These are phyloP conservation scores for Anisogramma anomala DNA, from an alignment of 2,329 filamentous ascomycete species.

Conservation along the genomic window DNA sequence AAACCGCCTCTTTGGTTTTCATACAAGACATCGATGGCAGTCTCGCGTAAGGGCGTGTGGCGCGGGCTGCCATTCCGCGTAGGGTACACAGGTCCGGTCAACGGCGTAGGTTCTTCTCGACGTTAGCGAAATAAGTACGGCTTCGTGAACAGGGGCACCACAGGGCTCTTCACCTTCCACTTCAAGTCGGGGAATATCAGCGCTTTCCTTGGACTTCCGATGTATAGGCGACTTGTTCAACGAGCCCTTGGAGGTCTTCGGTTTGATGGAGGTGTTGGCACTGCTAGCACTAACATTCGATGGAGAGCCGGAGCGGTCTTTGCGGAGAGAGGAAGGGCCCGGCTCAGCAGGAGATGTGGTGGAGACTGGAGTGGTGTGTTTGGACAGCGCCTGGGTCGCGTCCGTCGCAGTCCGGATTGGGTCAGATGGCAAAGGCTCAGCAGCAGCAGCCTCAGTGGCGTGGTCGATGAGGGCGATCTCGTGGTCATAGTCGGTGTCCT, in stretches of 20 bases:
- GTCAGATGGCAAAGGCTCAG: constrained; percentile 5
- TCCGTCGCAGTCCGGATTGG: background rate
- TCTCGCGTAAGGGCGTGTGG: constrained; percentile 26
- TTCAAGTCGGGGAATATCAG: constrained; percentile 4
- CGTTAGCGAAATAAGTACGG: background rate
- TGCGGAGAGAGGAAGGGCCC: background rate
- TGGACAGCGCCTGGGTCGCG: background rate
- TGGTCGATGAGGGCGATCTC: constrained; percentile 58
- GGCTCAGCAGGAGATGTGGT: background rate
- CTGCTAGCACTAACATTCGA: constrained; percentile 1
- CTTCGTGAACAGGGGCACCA: background rate
- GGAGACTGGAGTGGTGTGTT: background rate
- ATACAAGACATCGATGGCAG: constrained; percentile 75
- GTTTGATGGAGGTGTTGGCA: background rate
- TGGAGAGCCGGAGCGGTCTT: background rate
- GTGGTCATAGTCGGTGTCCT: constrained; percentile 56
- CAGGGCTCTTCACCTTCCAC: constrained; percentile 3
- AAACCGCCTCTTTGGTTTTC: constrained; percentile 92
- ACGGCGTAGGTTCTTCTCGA: constrained; percentile 9
- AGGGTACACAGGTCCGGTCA: background rate
- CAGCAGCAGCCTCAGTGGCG: constrained; percentile 18
- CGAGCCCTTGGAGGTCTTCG: constrained; percentile 2
- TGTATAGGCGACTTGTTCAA: background rate
- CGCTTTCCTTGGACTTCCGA: background rate
- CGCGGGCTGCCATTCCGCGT: background rate